Conservation (phyloP, 352 stramenopile species). For the Plasmopara muralis region DNA sequence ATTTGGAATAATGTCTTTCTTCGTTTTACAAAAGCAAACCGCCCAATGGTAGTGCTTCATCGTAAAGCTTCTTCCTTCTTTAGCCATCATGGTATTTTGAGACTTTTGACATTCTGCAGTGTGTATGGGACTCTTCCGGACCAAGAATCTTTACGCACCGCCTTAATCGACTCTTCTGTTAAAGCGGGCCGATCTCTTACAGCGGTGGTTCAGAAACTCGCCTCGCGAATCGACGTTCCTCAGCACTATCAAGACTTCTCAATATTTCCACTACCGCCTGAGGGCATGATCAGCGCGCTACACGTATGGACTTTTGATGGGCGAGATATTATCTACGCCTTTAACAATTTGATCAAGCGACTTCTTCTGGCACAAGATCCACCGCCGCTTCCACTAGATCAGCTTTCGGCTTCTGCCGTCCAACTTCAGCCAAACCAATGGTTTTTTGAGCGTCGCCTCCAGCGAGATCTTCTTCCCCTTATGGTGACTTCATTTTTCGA, state of each 20-base stretch:
- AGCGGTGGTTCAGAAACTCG: background rate
- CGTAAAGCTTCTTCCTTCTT: background rate
- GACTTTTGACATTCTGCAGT: background rate
- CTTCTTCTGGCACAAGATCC: background rate
- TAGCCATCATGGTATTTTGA: background rate
- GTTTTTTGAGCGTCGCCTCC: background rate
- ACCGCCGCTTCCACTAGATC: background rate
- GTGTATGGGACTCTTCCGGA: background rate
- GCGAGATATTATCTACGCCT: background rate
- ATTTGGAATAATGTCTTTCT: conserved; percentile 9
- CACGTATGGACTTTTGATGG: background rate
- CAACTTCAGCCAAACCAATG: background rate
- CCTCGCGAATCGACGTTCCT: background rate
- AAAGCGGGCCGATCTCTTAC: background rate
- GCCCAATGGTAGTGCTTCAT: background rate
- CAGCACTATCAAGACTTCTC: background rate
- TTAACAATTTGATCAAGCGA: background rate
- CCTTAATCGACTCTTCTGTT: background rate
- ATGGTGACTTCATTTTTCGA: conserved; percentile 2
- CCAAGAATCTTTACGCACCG: background rate
- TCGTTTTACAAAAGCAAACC: background rate
- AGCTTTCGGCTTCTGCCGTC: background rate
- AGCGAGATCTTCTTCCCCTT: background rate
- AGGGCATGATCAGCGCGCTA: background rate
- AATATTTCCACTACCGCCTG: background rate